phyloP scores from a whole-genome alignment of 2,329 filamentous ascomycete genomes.

The Aspergillus candidus region DNA sequence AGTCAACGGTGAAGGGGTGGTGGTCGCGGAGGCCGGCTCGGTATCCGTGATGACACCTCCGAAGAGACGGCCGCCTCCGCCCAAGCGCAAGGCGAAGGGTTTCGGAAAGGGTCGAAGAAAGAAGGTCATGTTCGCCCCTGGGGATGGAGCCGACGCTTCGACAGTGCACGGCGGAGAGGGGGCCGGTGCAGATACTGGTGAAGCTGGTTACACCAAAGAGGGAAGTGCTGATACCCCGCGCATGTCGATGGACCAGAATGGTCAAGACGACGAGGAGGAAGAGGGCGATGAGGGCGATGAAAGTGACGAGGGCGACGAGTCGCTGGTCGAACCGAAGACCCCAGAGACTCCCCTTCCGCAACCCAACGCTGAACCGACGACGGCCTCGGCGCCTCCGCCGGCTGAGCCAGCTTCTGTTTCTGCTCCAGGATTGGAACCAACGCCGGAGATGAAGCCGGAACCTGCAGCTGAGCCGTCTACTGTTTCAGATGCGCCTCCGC shows the following conservation, averaged over 20 bases:
- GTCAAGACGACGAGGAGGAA: constrained; percentile 44
- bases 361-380: constrained; percentile 16
- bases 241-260: constrained; percentile 37
- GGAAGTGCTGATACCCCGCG: constrained; percentile 44
- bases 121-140: constrained; percentile 55
- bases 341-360: constrained; percentile 33
- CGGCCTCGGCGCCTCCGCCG: constrained; percentile 12
- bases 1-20: constrained; percentile 56
- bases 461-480: constrained; percentile 1
- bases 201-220: constrained; percentile 28
- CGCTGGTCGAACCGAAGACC: constrained; percentile 41
- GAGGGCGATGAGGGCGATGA: constrained; percentile 45
- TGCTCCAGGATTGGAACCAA: not conserved
- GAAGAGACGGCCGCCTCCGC: constrained; percentile 63
- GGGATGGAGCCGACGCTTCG: constrained; percentile 36
- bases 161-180: constrained; percentile 32
- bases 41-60: constrained; percentile 43
- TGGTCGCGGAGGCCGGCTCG: constrained; percentile 47
- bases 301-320: constrained; percentile 48
- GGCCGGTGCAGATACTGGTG: constrained; percentile 35
- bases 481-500: constrained; percentile 1
- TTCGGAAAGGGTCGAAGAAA: constrained; percentile 73
- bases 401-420: constrained; percentile 8
- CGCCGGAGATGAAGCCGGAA: not conserved
- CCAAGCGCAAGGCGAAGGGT: constrained; percentile 74